Evolutionary conservation across 2,329 filamentous ascomycete species (phyloP), one percentile per base, ranked within the genome.

Genomic region (Ciborinia camelliae): DNA sequence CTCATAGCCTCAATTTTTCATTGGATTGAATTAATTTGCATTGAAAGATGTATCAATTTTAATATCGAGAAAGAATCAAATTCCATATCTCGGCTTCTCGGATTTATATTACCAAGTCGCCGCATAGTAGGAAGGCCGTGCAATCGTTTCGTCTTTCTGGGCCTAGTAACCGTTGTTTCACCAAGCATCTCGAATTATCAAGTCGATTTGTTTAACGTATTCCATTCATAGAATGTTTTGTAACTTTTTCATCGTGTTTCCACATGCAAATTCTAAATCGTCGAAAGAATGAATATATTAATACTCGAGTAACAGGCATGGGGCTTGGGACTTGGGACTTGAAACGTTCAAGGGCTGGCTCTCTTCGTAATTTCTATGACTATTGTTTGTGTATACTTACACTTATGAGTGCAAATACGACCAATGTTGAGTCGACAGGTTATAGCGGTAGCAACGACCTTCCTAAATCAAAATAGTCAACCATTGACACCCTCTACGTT

Each of bases 361-460:
- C 55, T 58, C 41, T 47, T 58, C 41, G 12, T 47, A 47, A 47
- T 58, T 32, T 26, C 5, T 45, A 58, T 58, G 47, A 20, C 20
- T 47, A 47, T 39, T 32, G 18, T 58, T 47, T n/a, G 54, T 41
- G 53, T 45, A 58, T 47, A 43, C 55, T 20, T 58, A 45, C 32
- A 57, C 41, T n/a, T 15, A 55, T 55, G 51, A 63, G 8, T 37
- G 23, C 52, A 35, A 48, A 53, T 28, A 57, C 30, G 10, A 37
- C 15, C 48, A 57, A 63, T 63, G 51, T 48, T 63, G n/a, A 41
- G n/a, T 39, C 48, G 51, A 57, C 30, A n/a, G 23, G 28, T 65
- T 58, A 51, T 54, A 37, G 32, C 65, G 41, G 37, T 61, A 54
- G 62, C 62, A 23, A 51, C 50, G 20, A 51, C 67, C 41, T 54